These are phyloP conservation scores for Tylopilus sp. DNA, from an alignment of 768 basidiomycete genomes.

Conservation along the genomic window DNA sequence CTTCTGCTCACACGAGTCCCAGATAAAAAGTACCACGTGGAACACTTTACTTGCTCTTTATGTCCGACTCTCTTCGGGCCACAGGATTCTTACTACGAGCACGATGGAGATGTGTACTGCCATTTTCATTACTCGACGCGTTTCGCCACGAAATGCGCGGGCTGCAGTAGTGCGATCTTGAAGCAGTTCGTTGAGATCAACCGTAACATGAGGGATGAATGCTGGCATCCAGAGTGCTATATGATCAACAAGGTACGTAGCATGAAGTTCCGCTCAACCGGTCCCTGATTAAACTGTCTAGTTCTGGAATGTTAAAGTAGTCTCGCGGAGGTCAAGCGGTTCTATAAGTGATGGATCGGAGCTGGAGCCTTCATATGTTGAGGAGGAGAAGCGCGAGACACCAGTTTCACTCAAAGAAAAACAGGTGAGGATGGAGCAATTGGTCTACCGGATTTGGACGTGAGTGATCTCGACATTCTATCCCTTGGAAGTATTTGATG, in stretches of 20 bases:
- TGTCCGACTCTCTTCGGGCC: constrained; percentile 96
- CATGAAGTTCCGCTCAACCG: neutral
- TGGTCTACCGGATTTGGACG: constrained; percentile 99
- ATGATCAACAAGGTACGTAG: constrained; percentile 95
- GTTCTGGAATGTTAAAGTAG: constrained; percentile 99
- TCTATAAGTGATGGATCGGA: constrained; percentile 51
- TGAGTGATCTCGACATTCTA: constrained; percentile 37
- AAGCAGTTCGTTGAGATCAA: constrained; percentile 99
- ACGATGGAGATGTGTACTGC: constrained; percentile 96
- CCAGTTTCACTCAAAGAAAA: constrained; percentile 80
- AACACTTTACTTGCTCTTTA: constrained; percentile 98
- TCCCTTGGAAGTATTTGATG: constrained; percentile 6
- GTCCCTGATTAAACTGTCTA: constrained; percentile 32
- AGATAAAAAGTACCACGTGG: constrained; percentile 99
- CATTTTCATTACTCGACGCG: constrained; percentile 99
- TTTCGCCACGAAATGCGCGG: constrained; percentile 97
- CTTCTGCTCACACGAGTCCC: constrained; percentile 18
- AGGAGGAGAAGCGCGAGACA: constrained; percentile 81
- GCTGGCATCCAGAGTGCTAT: constrained; percentile 99
- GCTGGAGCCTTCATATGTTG: constrained; percentile 53
- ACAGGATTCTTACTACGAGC: constrained; percentile 98
- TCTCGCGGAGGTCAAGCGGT: constrained; percentile 68
- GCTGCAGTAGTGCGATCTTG: constrained; percentile 93
- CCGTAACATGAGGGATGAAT: constrained; percentile 95
- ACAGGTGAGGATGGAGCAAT: constrained; percentile 92